Base-by-base conservation (phyloP, 2,329 filamentous ascomycete genomes). In the Thielaviopsis cerberus region DNA sequence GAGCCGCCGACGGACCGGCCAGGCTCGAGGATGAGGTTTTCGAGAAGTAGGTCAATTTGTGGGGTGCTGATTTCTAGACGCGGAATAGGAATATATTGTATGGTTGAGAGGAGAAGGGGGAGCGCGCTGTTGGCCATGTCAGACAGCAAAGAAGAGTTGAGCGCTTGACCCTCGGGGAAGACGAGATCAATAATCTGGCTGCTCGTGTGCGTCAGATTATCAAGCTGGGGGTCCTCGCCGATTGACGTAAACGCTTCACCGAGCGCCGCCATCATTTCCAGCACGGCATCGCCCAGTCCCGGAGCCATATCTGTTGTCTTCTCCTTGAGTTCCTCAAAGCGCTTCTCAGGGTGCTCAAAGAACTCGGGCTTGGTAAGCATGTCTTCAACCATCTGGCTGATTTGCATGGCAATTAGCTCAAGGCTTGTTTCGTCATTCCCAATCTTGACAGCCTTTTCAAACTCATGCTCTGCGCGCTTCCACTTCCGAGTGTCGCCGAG, bases 81-180 rank as follows among this genome's bases (percentile, higher is more conserved):
- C 0, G 90, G 90, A 56, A 97, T 92, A 0, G 91, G 91, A 3
- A 97, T 73, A 69, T 88, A 89, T 67, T 96, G 89, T 30, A 97
- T 76, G 1, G 81, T 80, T 63, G 87, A 77, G 59, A 96, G 78
- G 3, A 89, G 66, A 13, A 88, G 72, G 0, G 91, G 91, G 4
- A 92, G 74, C 66, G 96, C 90, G 13, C 91, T 81, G 60, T 91
- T 85, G 63, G 88, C 76, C 2, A 81, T 73, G 67, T 97, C 91
- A 1, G 81, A 76, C 3, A 92, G 71, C 1, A 97, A 74, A 26
- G 88, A 84, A 0, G 75, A 72, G 66, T 90, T 91, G 22, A 80
- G 75, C 56, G 80, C 48, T 3, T 77, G 70, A 60, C 85, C 77
- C 0, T 74, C 69, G 0, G 84, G 84, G 1, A 82, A 90, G 0